Percentiles rank a stretch among this genome's conserved stretches.
These are phyloP conservation scores for Rosa rugosa DNA, from an alignment of 306 rosid genomes.

Conservation along the genomic window DNA sequence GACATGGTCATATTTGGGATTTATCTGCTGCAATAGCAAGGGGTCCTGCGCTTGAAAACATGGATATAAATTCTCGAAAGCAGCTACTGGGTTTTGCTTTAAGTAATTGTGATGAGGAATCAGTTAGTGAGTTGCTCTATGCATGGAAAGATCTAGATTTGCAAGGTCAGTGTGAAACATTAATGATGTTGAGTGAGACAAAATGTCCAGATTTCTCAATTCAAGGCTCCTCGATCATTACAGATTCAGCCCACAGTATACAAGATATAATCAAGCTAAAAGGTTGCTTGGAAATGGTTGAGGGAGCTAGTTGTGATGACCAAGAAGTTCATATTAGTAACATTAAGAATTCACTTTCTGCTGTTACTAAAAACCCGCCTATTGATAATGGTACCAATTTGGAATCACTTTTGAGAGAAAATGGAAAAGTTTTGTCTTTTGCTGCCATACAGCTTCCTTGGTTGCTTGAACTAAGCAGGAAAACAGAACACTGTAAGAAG, in stretches of 20 bases:
- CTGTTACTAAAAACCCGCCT: slow-evolving; percentile 68
- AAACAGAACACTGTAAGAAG: slow-evolving; percentile 45
- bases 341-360: slow-evolving; percentile 45
- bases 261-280: slow-evolving; percentile 48
- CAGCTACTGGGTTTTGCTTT: slow-evolving; percentile 87
- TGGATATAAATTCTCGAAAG: slow-evolving; percentile 86
- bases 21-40: slow-evolving; percentile 98
- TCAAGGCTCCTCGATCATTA: slow-evolving; percentile 53
- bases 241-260: slow-evolving; percentile 41
- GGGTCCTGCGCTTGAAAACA: slow-evolving; percentile 97
- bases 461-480: slow-evolving; percentile 78
- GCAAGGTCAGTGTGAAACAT: slow-evolving; percentile 84
- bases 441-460: slow-evolving; percentile 86
- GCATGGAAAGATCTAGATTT: slow-evolving; percentile 97
- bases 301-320: slow-evolving; percentile 41
- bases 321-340: slow-evolving; percentile 57
- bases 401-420: slow-evolving; percentile 70
- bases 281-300: slow-evolving; percentile 40
- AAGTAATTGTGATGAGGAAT: slow-evolving; percentile 94
- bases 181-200: slow-evolving; percentile 57
- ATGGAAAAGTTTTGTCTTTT: slow-evolving; percentile 76
- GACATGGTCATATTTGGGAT: slow-evolving; percentile 94
- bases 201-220: slow-evolving; percentile 49
- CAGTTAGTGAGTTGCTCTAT: slow-evolving; percentile 82
- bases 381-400: slow-evolving; percentile 61